Conservation (phyloP, 2,329 filamentous ascomycete species). For the Botrytis cinerea region DNA sequence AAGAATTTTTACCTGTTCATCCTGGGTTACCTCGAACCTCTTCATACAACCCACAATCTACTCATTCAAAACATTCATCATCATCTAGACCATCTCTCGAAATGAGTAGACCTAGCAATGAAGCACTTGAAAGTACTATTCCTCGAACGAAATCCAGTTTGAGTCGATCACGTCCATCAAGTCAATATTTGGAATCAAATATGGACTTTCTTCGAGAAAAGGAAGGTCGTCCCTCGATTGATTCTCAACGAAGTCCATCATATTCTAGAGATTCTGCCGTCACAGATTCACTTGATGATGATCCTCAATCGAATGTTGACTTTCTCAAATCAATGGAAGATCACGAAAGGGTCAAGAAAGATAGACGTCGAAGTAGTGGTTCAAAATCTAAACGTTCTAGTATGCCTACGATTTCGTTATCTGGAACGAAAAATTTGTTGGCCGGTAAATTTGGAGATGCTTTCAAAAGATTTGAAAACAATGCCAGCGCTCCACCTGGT, state of each 20-base stretch:
- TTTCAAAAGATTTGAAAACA: slow-evolving; percentile 82
- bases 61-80: slow-evolving; percentile 48
- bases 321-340: slow-evolving; percentile 78
- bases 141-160: slow-evolving; percentile 67
- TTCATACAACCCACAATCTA: slow-evolving; percentile 43
- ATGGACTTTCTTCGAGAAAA: slow-evolving; percentile 80
- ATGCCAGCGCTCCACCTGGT: slow-evolving; percentile 44
- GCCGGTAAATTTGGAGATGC: slow-evolving; percentile 89
- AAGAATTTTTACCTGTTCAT: slow-evolving; percentile 32
- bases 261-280: slow-evolving; percentile 35
- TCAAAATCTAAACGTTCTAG: slow-evolving; percentile 70
- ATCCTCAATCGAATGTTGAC: slow-evolving; percentile 77
- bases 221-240: slow-evolving; percentile 49
- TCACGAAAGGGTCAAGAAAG: slow-evolving; percentile 52
- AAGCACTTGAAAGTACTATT: slow-evolving; percentile 57
- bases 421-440: slow-evolving; percentile 79
- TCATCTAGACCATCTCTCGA: slow-evolving; percentile 71
- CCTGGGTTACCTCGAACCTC: slow-evolving; percentile 33
- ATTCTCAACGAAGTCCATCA: slow-evolving; percentile 40
- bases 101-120: slow-evolving; percentile 63
- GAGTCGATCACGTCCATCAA: slow-evolving; percentile 70
- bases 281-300: slow-evolving; percentile 44
- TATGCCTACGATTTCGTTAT: slow-evolving; percentile 66
- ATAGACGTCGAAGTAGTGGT: slow-evolving; percentile 56
- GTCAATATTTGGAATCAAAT: slow-evolving; percentile 80